Percentiles rank a stretch among this genome's conserved stretches.
Conservation (phyloP, 371 early-diverging fungal genomes). For the Amoeboaphelidium occidentale region DNA sequence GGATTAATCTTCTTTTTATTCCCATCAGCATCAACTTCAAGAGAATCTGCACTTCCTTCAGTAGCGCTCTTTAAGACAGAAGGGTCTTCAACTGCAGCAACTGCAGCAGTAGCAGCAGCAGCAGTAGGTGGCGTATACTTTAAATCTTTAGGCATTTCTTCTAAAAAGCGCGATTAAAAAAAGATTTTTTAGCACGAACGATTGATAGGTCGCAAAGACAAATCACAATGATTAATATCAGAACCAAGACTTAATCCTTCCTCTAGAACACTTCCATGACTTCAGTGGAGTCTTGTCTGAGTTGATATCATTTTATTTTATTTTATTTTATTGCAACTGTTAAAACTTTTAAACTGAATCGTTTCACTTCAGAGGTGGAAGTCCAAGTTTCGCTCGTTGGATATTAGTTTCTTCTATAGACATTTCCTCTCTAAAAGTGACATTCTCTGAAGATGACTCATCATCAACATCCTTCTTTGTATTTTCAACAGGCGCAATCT, state of each 20-base stretch:
- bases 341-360: too few relatives aligned
- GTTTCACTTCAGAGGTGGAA: neutral
- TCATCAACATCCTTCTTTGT: neutral
- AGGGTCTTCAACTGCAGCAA: neutral
- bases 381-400: neutral
- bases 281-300: too few relatives aligned
- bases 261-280: too few relatives aligned
- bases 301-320: too few relatives aligned
- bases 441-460: neutral
- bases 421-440: neutral
- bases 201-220: too few relatives aligned
- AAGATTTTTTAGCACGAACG: too few relatives aligned
- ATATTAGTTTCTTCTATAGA: neutral
- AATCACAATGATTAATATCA: too few relatives aligned
- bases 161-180: too few relatives aligned
- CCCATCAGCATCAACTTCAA: slow-evolving; percentile 2
- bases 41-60: neutral
- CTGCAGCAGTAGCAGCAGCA: neutral
- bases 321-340: too few relatives aligned
- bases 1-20: slow-evolving; percentile 51
- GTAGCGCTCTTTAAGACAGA: neutral
- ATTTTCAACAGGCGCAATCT: neutral
- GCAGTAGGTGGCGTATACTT: neutral
- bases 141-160: too few relatives aligned
- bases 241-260: too few relatives aligned